Percentiles rank a stretch among this genome's conserved stretches.
Conservation (phyloP, 1,284 basidiomycete species). For the Lentinula novae-zelandiae region DNA sequence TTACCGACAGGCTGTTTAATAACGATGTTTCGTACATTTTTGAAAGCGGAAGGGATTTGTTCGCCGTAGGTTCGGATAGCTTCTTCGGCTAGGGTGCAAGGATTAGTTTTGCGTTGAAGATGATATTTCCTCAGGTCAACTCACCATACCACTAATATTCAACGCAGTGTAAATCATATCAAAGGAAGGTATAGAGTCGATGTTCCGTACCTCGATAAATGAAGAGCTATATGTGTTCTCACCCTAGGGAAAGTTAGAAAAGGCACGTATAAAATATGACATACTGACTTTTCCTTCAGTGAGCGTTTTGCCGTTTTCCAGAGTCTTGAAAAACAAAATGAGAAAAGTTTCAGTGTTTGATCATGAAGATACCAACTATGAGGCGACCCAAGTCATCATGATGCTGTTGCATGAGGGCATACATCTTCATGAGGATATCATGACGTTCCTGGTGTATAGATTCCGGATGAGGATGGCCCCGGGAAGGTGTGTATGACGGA, state of each 20-base stretch:
- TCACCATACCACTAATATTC: constrained; percentile 69
- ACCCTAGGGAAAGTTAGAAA: constrained; percentile 39
- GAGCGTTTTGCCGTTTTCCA: constrained; percentile 92
- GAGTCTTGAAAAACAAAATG: constrained; percentile 48
- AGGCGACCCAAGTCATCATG: constrained; percentile 80
- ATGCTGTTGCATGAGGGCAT: constrained; percentile 71
- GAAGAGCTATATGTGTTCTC: constrained; percentile 82
- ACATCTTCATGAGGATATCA: constrained; percentile 75
- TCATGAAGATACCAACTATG: constrained; percentile 49
- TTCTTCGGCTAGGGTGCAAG: constrained; percentile 64
- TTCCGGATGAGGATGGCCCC: not conserved
- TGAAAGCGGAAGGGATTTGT: constrained; percentile 77
- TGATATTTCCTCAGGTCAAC: constrained; percentile 18
- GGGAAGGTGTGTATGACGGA: constrained; percentile 3
- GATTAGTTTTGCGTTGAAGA: not conserved
- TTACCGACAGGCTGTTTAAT: constrained; percentile 92
- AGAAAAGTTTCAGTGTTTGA: no score
- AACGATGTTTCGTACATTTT: constrained; percentile 80
- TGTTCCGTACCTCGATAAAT: constrained; percentile 69
- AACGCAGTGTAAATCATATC: not conserved
- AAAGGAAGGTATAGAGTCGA: constrained; percentile 5
- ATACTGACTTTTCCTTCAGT: constrained; percentile 67
- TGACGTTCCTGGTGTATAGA: constrained; percentile 58
- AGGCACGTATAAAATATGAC: not conserved
- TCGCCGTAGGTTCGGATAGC: constrained; percentile 86